These are phyloP conservation scores for Thalassiosira mediterranea DNA, from an alignment of 352 stramenopile species.

Conservation along the genomic window DNA sequence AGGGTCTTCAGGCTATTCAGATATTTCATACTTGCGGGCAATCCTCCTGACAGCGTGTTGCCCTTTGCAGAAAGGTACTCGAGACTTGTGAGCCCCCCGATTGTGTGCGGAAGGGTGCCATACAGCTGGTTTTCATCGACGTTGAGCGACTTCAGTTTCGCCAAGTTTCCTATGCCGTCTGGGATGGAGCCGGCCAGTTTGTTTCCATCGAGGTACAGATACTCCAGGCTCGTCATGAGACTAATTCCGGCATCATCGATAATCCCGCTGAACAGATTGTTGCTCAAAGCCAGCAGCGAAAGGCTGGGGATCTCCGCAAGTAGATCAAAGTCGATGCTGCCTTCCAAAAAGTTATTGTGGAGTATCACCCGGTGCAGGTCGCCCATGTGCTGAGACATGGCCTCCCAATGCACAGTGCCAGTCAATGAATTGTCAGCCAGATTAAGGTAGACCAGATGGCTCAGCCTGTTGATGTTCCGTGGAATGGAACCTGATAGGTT, in stretches of 20 bases:
- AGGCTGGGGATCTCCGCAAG: conserved; percentile 25
- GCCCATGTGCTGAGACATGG: conserved; percentile 25
- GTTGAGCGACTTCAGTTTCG: conserved; percentile 51
- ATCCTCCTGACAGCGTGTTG: conserved; percentile 57
- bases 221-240: conserved; percentile 49
- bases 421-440: conserved; percentile 54
- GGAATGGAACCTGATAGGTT: conserved; percentile 63
- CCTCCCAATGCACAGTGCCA: conserved; percentile 44
- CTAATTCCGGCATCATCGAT: conserved; percentile 49
- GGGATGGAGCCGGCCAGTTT: conserved; percentile 59
- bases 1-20: conserved; percentile 56
- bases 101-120: conserved; percentile 57
- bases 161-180: conserved; percentile 46
- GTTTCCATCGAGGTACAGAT: conserved; percentile 68
- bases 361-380: conserved; percentile 41
- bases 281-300: conserved; percentile 54
- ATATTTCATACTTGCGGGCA: conserved; percentile 41
- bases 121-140: conserved; percentile 60
- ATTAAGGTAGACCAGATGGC: conserved; percentile 64
- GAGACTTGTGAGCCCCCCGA: conserved; percentile 58
- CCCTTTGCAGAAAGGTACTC: conserved; percentile 55
- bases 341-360: conserved; percentile 50
- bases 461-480: conserved; percentile 47
- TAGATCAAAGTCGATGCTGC: conserved; percentile 34
- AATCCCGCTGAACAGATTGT: conserved; percentile 59